phyloP scores from a whole-genome alignment of 176 grass and related monocot species.

The Carex cristatella region DNA sequence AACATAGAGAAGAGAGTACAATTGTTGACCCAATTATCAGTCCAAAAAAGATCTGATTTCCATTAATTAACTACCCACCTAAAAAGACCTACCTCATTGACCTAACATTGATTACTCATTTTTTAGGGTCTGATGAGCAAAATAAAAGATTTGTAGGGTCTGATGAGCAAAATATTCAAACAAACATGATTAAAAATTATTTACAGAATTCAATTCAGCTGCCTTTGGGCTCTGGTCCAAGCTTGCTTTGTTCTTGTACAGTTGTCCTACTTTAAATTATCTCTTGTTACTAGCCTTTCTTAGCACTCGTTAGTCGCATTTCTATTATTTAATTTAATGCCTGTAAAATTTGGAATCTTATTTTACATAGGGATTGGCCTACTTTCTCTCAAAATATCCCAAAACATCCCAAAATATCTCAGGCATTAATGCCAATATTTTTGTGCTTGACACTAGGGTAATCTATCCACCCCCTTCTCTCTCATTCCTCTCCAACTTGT shows the following conservation, averaged over 20 bases:
- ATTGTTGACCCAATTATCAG: too few relatives aligned
- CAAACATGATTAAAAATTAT: neutral
- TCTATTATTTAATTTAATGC: neutral
- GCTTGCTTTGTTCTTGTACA: too few relatives aligned
- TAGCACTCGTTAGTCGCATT: neutral
- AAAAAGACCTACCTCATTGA: too few relatives aligned
- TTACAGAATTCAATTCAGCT: neutral
- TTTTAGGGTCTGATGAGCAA: neutral
- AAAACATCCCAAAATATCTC: neutral
- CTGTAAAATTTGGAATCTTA: neutral
- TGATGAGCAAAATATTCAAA: neutral
- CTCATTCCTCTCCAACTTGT: neutral
- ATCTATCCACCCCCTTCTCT: neutral
- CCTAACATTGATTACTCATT: too few relatives aligned
- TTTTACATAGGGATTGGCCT: neutral
- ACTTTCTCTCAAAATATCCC: slow-evolving; percentile 1
- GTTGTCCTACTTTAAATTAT: too few relatives aligned
- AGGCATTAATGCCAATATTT: neutral
- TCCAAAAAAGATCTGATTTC: too few relatives aligned
- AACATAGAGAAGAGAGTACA: too few relatives aligned
- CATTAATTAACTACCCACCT: too few relatives aligned
- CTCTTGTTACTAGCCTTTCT: too few relatives aligned
- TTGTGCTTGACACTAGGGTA: neutral
- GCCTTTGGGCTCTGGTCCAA: neutral
- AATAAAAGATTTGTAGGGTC: neutral